Base-by-base conservation (phyloP, 441 rosid genomes). In the Erodium texanum region DNA sequence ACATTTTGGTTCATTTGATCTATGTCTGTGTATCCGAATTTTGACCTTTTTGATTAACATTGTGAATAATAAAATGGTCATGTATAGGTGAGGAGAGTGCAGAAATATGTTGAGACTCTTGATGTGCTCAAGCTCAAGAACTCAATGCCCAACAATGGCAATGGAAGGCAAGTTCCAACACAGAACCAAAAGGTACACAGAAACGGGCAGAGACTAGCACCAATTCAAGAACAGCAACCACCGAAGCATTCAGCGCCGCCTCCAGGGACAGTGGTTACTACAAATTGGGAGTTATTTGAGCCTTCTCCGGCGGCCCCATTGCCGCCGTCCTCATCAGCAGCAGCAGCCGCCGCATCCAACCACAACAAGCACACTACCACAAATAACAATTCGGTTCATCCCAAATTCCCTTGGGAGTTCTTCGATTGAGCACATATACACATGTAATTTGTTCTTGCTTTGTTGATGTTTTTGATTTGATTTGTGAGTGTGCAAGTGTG, bases 381-480 rank as follows among this genome's bases (percentile, higher is more conserved):
- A 27, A 27, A 1, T 71, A 81, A 71, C 71, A 67, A 80, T 27
- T 65, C 83, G 15, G 82, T 72, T 62, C 86, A 81, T 20, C 89
- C 88, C 1, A 86, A 86, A 81, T 90, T 93, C 80, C 84, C 86
- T n/a, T 93, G 98, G 98, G 98, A 93, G 79, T 83, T 87, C 80
- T 90, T 86, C 72, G 89, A 87, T 72, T 90, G 76, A 86, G 76
- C 11, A 43, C 11, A 43, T 43, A 43, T 14, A 43, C 12, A 43
- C 54, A 14, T 7, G 54, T 48, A 48, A 48, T 48, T 48, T 48
- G 54, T 12, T 43, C 12, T 43, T 43, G 52, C 29, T 4, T 43
- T 56, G 65, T 69, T 65, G 62, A 59, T n/a, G 29, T 58, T 48
- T 66, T 66, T 63, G 65, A 56, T 73, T 67, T 19, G 68, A 69